phyloP scores from a whole-genome alignment of 2,329 filamentous ascomycete species.

The Calonectria henricotiae region DNA sequence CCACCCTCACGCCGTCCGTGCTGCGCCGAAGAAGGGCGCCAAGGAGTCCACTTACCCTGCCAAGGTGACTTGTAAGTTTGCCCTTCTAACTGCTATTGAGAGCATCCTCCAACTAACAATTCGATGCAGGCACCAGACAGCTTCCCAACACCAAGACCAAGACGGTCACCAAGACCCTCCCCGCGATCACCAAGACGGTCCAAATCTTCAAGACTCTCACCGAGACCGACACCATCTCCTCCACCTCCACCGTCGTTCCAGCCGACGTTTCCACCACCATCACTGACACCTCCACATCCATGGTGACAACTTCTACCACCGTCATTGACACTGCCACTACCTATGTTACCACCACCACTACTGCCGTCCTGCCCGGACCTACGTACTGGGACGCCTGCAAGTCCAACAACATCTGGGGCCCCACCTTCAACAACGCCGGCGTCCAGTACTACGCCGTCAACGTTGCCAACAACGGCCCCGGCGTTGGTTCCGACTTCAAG shows the following conservation, averaged over 20 bases:
- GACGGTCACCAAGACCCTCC: background rate
- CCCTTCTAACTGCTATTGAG: background rate
- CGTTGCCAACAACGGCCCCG: background rate
- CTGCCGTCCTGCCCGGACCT: background rate
- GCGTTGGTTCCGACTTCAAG: background rate
- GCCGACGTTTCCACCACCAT: background rate
- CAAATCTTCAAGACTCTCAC: background rate
- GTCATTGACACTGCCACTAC: background rate
- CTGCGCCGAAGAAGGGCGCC: too few species aligned
- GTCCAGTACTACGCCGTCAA: background rate
- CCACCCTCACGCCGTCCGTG: background rate
- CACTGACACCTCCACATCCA: conserved; percentile 1
- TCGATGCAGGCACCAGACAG: background rate
- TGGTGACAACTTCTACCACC: background rate
- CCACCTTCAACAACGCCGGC: background rate
- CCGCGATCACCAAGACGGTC: background rate
- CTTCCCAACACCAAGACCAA: conserved; percentile 1
- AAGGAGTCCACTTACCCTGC: background rate
- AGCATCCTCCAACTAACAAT: too few species aligned
- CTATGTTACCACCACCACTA: background rate
- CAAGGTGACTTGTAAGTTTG: background rate
- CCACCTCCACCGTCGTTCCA: background rate
- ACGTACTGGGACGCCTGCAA: background rate
- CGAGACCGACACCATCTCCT: conserved; percentile 10
- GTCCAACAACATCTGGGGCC: background rate